Evolutionary conservation across 306 rosid species (phyloP), one percentile per base, ranked within the genome.

Genomic region (Quercus variabilis): DNA sequence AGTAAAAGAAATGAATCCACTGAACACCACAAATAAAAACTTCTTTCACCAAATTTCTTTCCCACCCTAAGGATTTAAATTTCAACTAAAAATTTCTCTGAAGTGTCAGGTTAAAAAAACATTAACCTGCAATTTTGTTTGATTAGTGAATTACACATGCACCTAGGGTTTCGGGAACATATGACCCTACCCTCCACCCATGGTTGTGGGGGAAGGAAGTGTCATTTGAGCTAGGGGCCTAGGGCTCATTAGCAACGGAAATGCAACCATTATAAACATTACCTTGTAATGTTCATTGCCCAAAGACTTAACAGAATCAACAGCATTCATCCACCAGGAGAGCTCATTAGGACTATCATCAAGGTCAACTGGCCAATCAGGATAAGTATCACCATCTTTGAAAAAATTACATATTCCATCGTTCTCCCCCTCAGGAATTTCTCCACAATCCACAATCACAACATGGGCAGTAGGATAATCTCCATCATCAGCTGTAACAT

Each of bases 301-400:
- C 71, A 94, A 89, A 74, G 69, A 73, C 83, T 94, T 94, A 52
- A 94, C 82, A 35, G 91, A 83, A 84, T 90, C 91, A 15, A 89
- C 97, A 56, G 97, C 85, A 70, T 80, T 83, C 85, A 83, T 82
- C 98, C 97, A 94, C 98, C 98, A 94, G 20, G 84, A 80, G 77
- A 94, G 90, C 35, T 90, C 98, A 73, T 31, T 63, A 31, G 97
- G 77, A 72, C 79, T 89, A 76, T 80, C 89, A 72, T 89, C 92
- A 25, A 94, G 90, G 82, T 94, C 98, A 78, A 85, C 90, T 12
- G 98, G 98, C 98, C 98, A 94, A 82, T 94, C 98, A 28, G 97
- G 96, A 82, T 84, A 89, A 35, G 84, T 78, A 78, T 94, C 98
- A 13, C 98, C 98, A 19, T 94, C 98, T 69, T 92, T 92, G 83